Evolutionary conservation across 306 rosid genomes (phyloP), one percentile per base, ranked within the genome.

Genomic region (Acacia acuminata): DNA sequence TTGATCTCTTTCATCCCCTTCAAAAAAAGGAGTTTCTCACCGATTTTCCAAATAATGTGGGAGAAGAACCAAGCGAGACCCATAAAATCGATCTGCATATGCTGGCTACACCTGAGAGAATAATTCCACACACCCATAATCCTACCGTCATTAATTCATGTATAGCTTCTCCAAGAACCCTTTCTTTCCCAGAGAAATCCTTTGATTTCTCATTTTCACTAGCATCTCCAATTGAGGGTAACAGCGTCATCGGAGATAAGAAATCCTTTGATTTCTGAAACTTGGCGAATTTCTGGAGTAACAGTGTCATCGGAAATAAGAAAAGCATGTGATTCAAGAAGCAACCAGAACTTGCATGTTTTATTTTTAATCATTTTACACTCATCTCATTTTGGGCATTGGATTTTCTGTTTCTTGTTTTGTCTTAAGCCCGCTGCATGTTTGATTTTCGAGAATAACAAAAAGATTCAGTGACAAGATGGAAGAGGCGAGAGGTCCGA

Each of bases 1-100:
- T 94, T 86, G 17, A 91, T 75, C 82, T 92, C 90, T 36, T 88
- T 84, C 38, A 91, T 79, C 78, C 91, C 96, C 78, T 86, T 86
- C 60, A 89, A 63, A 1, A 81, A 22, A 3, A 47, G 53, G 11
- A 30, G 47, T 51, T 78, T 76, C 76, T 88, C 89, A 16, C 48
- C 70, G 64, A 85, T 83, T 42, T 27, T 69, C 27, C 27, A 27
- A 27, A 27, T 27, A 27, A 27, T 27, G 27, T 32, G 34, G 34
- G 34, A 32, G 34, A 32, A 32, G 2, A 36, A 27, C 73, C 25
- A 47, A 32, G 12, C 44, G 6, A 19, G 27, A 17, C 3, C 14
- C 44, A 3, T 4, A 5, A 55, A 89, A 80, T 72, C 85, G 83
- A 89, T 68, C 83, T 86, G 90, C 79, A 38, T 12, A 38, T 78